Evolutionary conservation across 257 asterid species (phyloP), one percentile per base, ranked within the genome.

Genomic region (Scutellaria barbata): DNA sequence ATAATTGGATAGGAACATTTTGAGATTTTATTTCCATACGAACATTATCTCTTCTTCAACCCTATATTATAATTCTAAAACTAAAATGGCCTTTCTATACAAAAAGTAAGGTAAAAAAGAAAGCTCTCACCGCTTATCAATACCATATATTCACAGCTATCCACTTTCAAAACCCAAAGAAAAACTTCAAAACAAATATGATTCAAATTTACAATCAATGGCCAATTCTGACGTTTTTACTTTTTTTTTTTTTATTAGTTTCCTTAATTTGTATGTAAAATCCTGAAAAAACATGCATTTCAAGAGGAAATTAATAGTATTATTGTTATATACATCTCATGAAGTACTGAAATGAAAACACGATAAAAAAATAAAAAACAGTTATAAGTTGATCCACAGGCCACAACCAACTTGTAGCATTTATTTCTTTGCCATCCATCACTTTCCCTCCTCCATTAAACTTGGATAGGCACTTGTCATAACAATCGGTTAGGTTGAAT

Each of bases 401-500:
- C 2, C 35, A 30, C 35, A 43, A 25, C 47, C 33, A 42, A 65
- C 74, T 68, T 69, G 64, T 6, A 13, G 77, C 77, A 75, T 76
- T 76, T 51, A 82, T 42, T 73, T 68, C 72, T 22, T 11, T 53
- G 47, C 65, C 64, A 8, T 51, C 72, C 65, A 50, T 63, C 77
- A 50, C 25, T 56, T 14, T 62, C 72, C 54, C 40, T 18, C 70
- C 61, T 70, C 39, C 63, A 52, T 66, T 63, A 60, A 77, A 71
- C 79, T 40, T 77, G 58, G 85, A 74, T 69, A 53, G 81, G 77
- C 75, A 86, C 79, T 68, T 51, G 81, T 61, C 79, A 62, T 35
- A 52, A 40, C 76, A 53, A 76, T 77, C 66, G 75, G 83, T 81
- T 84, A 76, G 89, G 81, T 71, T 42, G 79, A 64, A 56, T 65